Evolutionary conservation across 2,329 filamentous ascomycete genomes (phyloP), one percentile per base, ranked within the genome.

Genomic region (Paraphaeosphaeria minitans): DNA sequence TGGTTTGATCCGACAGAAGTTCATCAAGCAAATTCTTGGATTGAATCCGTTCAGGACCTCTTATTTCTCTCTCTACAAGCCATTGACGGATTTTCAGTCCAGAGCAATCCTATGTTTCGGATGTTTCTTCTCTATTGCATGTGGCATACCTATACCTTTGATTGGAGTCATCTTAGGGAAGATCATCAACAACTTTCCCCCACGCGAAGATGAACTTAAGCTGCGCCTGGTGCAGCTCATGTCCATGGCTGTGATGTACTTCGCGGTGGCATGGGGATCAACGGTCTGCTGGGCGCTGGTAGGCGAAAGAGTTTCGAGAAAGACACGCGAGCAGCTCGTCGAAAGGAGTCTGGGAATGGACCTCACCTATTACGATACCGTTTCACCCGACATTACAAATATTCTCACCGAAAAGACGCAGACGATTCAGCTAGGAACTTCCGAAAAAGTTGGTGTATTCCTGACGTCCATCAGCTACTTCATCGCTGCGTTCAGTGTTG

Each of bases 101-200:
- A 71, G 74, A 62, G 27, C 61, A 1, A 74, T 79, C 12, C 69
- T 79, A 2, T 56, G 66, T 14, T 53, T 67, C 14, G 79, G 74
- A 6, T 68, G 76, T 16, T 8, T 78, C 6, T 69, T 77, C 22
- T 81, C 85, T 42, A 81, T 85, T 41, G 82, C 80, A 13, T 82
- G 85, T 16, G 86, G 86, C 42, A 78, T 85, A 7, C 86, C 86
- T 1, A 84, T 87, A 51, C 86, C 84, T 16, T 75, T 89, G n/a
- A 85, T 89, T 70, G 86, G 84, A 39, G 83, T 89, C 55, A 79
- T 83, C 21, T 79, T 83, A 46, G 80, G 80, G 37, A 75, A 80
- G 54, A 79, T 83, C 55, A 82, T 83, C 70, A 80, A 81, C 60
- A 71, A 76, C 24, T 84, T 84, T 29, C 82, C 82, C 37, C 82